Conservation (phyloP, 805 yeast species). For the Suhomyces sp. region DNA sequence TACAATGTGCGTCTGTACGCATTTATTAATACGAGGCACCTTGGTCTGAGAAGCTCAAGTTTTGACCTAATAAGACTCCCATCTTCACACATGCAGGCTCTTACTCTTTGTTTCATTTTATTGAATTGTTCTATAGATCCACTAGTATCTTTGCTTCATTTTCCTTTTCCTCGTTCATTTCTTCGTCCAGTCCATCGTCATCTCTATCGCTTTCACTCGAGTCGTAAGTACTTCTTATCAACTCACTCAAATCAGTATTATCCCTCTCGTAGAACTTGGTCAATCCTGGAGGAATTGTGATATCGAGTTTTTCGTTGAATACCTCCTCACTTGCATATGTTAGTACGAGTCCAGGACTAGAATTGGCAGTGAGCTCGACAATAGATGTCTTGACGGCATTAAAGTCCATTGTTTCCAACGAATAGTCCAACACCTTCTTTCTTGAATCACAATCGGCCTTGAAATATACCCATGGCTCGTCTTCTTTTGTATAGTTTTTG, state of each 20-base stretch:
- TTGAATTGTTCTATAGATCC: background rate
- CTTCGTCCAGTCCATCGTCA: conserved; percentile 6
- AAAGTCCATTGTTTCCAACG: conserved; percentile 19
- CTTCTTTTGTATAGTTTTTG: conserved; percentile 9
- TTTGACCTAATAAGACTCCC: too few species aligned
- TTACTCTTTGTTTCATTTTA: too few species aligned
- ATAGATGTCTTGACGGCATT: conserved; percentile 17
- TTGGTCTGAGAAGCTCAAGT: too few species aligned
- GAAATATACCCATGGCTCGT: conserved; percentile 23
- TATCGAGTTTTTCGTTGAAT: conserved; percentile 2
- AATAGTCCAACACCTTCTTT: conserved; percentile 14
- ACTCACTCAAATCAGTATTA: conserved; percentile 9
- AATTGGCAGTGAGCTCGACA: conserved; percentile 11
- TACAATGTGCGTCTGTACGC: too few species aligned
- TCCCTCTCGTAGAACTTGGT: conserved; percentile 16
- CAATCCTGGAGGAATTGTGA: conserved; percentile 11
- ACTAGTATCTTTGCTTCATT: background rate
- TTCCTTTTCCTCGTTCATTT: conserved; percentile 1
- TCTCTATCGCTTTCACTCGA: background rate
- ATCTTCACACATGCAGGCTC: too few species aligned
- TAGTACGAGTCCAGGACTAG: conserved; percentile 13
- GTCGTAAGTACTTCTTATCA: background rate
- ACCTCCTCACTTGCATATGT: conserved; percentile 18
- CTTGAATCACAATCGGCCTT: conserved; percentile 7
- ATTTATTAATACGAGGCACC: too few species aligned